phyloP scores from a whole-genome alignment of 2,329 filamentous ascomycete species.

The Aureobasidium pullulans region DNA sequence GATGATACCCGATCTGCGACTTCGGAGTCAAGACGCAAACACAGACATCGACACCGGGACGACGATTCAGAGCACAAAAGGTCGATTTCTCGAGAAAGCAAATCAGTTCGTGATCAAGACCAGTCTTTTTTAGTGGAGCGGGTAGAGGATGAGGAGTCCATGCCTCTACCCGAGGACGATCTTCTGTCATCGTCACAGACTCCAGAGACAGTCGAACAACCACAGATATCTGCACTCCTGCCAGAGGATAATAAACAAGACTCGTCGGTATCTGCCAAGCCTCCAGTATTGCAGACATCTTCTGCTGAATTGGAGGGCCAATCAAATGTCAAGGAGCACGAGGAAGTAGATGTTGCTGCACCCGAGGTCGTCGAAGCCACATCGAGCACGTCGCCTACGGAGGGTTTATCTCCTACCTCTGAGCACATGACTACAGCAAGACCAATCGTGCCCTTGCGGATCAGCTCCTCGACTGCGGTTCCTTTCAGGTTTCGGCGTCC shows the following conservation, averaged over 20 bases:
- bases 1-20: background rate
- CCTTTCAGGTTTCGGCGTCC: conserved; percentile 29
- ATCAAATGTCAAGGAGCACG: background rate
- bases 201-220: conserved; percentile 13
- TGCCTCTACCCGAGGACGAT: conserved; percentile 33
- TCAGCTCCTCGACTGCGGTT: conserved; percentile 28
- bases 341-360: background rate
- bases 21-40: conserved; percentile 11
- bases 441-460: conserved; percentile 17
- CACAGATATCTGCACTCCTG: background rate
- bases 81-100: background rate
- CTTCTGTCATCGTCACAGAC: conserved; percentile 19
- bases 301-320: background rate
- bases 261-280: background rate
- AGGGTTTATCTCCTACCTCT: background rate
- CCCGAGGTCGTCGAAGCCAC: background rate
- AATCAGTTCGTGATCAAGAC: conserved; percentile 20
- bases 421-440: conserved; percentile 15
- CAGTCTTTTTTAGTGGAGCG: conserved; percentile 59
- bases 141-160: conserved; percentile 52
- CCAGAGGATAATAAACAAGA: background rate
- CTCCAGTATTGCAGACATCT: background rate
- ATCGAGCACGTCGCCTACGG: background rate
- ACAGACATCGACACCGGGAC: conserved; percentile 5
- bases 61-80: background rate